Base-by-base conservation (phyloP, 371 early-diverging fungal genomes). In the Funneliformis caledonium region DNA sequence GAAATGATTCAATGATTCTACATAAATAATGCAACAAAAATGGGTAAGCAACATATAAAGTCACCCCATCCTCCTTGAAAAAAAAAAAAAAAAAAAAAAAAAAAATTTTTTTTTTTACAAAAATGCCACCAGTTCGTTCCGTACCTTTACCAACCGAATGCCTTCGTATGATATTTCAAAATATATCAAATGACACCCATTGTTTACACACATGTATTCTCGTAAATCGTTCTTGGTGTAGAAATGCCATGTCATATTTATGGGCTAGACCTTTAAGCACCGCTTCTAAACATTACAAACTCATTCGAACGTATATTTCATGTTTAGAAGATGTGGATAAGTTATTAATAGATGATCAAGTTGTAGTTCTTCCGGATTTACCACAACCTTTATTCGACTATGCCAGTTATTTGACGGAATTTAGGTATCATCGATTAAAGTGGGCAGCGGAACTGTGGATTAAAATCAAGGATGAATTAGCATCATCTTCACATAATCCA, bases 261-360 rank as follows among this genome's bases (percentile, higher is more conserved):
- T 75, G 75, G 75, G 31, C 52, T 33, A 11, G 75, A 52, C 75
- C 75, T 11, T 75, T 75, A 19, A 70, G 56, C 16, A 52, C 56
- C 1, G 56, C 56, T 16, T 52, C 56, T 19, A 52, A 52, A 52
- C 16, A 52, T 5, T 14, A 14, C 14, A 52, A 52, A 52, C 56
- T 52, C 19, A 52, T 52, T 52, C 14, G 16, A 16, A 52, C 56
- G 4, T 52, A 52, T 52, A 52, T 52, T 52, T 52, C 56, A 52
- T 52, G 56, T 52, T 52, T 52, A 52, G 56, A 52, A 19, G 56
- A 52, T 52, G 56, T 16, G 6, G 56, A 52, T 14, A 52, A 52
- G 4, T 1, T 16, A 16, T 52, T 52, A 52, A 52, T 52, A 16
- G 56, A 52, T 16, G 56, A 47, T 4, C 0, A 52, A 52, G 56